Evolutionary conservation across 208 protist genomes (phyloP).

Genomic region (Plasmodiophora brassicae): DNA sequence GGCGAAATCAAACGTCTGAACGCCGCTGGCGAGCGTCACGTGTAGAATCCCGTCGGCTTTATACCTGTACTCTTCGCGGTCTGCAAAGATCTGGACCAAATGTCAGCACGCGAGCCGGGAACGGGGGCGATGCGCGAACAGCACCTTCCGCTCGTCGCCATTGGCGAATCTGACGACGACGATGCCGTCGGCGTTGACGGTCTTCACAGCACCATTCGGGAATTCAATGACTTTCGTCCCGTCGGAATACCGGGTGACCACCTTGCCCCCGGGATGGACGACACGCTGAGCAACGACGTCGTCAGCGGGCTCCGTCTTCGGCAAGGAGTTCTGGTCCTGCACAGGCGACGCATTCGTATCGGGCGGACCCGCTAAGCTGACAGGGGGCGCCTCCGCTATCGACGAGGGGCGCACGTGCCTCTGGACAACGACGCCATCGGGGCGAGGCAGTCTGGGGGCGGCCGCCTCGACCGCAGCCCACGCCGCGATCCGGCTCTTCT

Average conservation of each 20-base stretch:
- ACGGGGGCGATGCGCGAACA: background rate
- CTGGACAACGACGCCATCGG: too few species aligned
- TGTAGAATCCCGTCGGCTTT: background rate
- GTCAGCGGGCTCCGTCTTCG: too few species aligned
- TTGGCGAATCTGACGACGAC: background rate
- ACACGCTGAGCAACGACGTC: too few species aligned
- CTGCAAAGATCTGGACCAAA: background rate
- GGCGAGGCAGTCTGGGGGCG: too few species aligned
- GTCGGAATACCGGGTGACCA: background rate
- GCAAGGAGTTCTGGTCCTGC: too few species aligned
- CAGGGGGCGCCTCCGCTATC: too few species aligned
- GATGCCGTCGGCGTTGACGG: background rate
- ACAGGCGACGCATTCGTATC: too few species aligned
- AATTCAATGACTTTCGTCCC: background rate
- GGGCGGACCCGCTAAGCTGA: too few species aligned
- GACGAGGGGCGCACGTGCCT: too few species aligned
- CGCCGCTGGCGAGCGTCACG: background rate
- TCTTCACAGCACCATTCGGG: background rate
- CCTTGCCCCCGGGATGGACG: background rate
- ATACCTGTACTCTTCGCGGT: constrained; percentile 5
- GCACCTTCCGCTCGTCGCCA: background rate
- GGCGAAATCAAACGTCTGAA: constrained; percentile 5
- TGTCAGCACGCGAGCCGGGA: background rate
- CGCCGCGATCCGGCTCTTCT: background rate
- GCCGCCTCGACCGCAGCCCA: too few species aligned